Evolutionary conservation across 805 yeast species (phyloP).

Genomic region (Kuraishia cidri): DNA sequence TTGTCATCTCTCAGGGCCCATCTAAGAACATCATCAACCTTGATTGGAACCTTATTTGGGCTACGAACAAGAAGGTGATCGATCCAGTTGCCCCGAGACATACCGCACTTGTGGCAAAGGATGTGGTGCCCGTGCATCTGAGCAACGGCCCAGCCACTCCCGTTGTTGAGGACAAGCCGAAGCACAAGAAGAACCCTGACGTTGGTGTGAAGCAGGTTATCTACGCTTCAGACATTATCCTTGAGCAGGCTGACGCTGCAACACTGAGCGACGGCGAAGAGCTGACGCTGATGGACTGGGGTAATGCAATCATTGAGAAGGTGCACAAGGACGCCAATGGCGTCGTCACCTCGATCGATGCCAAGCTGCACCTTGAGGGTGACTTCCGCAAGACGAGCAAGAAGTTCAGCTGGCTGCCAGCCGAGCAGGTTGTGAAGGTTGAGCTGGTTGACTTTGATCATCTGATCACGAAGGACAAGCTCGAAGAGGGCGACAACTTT

Average conservation of each 20-base stretch:
- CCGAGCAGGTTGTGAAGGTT: slow-evolving; percentile 60
- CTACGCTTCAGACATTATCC: slow-evolving; percentile 50
- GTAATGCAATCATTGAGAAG: slow-evolving; percentile 76
- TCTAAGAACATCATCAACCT: slow-evolving; percentile 93
- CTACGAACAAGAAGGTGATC: slow-evolving; percentile 91
- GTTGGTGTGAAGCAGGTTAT: slow-evolving; percentile 80
- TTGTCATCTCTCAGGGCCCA: slow-evolving; percentile 94
- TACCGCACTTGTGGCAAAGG: slow-evolving; percentile 59
- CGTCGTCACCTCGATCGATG: slow-evolving; percentile 55
- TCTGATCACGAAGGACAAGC: slow-evolving; percentile 87
- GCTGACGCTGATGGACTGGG: slow-evolving; percentile 99
- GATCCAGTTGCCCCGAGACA: slow-evolving; percentile 97
- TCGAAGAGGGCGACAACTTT: slow-evolving; percentile 90
- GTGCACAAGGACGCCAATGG: slow-evolving; percentile 48
- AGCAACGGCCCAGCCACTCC: slow-evolving; percentile 61
- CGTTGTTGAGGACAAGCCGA: slow-evolving; percentile 66
- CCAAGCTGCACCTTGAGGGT: slow-evolving; percentile 83
- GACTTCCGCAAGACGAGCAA: slow-evolving; percentile 95
- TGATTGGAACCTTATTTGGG: slow-evolving; percentile 98
- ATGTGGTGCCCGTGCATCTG: slow-evolving; percentile 65
- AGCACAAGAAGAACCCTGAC: slow-evolving; percentile 91
- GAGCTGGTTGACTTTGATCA: slow-evolving; percentile 91
- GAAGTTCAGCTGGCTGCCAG: slow-evolving; percentile 92
- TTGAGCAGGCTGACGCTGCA: slow-evolving; percentile 84
- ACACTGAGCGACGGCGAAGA: slow-evolving; percentile 72